phyloP scores from a whole-genome alignment of 331 rosid genomes.

The Stylosanthes scabra region DNA sequence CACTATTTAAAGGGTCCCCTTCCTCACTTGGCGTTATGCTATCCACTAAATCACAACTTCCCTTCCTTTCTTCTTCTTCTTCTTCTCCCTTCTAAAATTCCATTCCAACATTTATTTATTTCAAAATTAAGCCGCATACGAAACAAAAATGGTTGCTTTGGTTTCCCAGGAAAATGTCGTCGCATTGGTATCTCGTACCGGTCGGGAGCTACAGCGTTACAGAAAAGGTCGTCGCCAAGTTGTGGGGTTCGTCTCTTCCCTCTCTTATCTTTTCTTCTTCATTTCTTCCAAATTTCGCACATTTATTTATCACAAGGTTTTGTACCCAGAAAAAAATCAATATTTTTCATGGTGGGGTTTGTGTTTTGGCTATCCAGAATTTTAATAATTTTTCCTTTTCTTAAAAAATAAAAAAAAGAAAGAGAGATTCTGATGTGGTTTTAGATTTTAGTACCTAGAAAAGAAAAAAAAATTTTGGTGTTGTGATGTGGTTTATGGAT shows the following conservation, averaged over 20 bases:
- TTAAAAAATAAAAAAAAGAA: no score
- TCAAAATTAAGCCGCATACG: no score
- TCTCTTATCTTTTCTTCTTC: not conserved
- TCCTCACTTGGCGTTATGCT: slow-evolving; percentile 28
- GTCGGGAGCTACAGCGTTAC: slow-evolving; percentile 87
- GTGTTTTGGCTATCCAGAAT: slow-evolving; percentile 7
- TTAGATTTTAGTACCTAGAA: no score
- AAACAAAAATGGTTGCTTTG: slow-evolving; percentile 63
- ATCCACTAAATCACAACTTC: slow-evolving; percentile 40
- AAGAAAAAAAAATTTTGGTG: no score
- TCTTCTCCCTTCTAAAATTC: not conserved
- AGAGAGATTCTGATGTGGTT: no score
- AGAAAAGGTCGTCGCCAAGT: slow-evolving; percentile 91
- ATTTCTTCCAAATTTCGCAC: not conserved
- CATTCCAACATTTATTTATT: not conserved
- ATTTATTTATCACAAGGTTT: not conserved
- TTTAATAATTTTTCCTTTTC: not conserved
- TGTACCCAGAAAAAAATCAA: not conserved
- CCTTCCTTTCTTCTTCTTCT: not conserved
- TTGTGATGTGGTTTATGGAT: no score
- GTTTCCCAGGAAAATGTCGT: slow-evolving; percentile 71
- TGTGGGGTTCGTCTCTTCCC: slow-evolving; percentile 77
- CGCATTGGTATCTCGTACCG: slow-evolving; percentile 90
- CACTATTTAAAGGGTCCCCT: slow-evolving; percentile 46
- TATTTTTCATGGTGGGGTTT: not conserved